phyloP scores from a whole-genome alignment of 495 filamentous ascomycete genomes.

The Penicillium canariense region DNA sequence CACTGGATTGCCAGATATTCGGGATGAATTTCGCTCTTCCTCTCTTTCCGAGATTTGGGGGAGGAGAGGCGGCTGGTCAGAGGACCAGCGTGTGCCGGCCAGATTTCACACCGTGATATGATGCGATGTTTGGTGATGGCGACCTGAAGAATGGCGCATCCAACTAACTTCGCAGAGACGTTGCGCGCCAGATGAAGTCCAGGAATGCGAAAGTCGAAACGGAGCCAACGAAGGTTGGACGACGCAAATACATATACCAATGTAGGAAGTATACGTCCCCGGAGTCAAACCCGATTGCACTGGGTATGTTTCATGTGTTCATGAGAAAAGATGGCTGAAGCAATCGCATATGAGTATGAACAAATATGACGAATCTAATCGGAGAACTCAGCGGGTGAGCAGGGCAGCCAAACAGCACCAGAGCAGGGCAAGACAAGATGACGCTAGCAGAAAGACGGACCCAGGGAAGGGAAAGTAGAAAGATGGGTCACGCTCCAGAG shows the following conservation, averaged over 20 bases:
- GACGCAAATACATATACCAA: constrained; percentile 5
- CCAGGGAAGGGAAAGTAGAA: constrained; percentile 2
- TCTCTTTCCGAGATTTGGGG: no score
- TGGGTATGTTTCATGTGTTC: not conserved
- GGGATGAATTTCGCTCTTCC: not conserved
- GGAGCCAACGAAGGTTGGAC: not conserved
- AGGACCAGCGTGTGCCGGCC: no score
- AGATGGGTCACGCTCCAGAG: not conserved
- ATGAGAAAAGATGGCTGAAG: not conserved
- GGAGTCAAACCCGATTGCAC: not conserved
- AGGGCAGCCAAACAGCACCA: not conserved
- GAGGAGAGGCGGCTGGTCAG: no score
- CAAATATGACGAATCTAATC: constrained; percentile 24
- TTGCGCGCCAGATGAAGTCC: not conserved
- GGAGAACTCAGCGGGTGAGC: not conserved
- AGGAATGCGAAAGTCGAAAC: not conserved
- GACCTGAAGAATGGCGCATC: no score
- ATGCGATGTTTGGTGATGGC: no score
- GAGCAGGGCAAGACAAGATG: constrained; percentile 9
- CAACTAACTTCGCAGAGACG: no score
- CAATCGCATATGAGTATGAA: not conserved
- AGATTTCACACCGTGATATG: no score
- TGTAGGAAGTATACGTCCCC: not conserved
- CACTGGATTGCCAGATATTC: not conserved
- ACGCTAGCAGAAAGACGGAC: constrained; percentile 10